phyloP scores from a whole-genome alignment of 208 protist genomes.

The Acanthamoeba polyphaga region DNA sequence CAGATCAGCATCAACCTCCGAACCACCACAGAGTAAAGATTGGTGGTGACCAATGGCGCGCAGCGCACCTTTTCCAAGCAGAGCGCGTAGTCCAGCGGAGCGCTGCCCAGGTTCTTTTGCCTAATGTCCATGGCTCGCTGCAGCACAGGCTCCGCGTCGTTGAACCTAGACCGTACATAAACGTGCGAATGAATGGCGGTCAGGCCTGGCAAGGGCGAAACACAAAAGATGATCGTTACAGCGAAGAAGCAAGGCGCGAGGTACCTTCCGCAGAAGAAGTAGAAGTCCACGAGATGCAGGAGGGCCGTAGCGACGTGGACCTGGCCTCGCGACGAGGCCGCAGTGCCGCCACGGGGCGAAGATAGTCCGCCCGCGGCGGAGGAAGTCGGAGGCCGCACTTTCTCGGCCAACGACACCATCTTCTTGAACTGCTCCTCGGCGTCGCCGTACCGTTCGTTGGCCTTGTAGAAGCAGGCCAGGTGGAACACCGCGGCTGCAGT shows the following conservation, averaged over 20 bases:
- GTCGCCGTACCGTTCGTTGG: constrained; percentile 43
- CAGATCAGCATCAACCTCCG: neutral
- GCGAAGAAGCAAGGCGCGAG: neutral
- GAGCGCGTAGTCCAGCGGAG: constrained; percentile 63
- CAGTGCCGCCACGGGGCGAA: neutral
- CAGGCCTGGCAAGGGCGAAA: too few relatives aligned
- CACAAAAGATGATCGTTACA: neutral
- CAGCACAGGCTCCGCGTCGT: constrained; percentile 57
- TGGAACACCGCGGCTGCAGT: constrained; percentile 41
- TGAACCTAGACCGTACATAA: neutral
- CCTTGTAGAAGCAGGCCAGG: constrained; percentile 47
- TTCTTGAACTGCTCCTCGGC: constrained; percentile 71
- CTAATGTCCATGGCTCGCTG: constrained; percentile 59
- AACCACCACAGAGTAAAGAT: neutral
- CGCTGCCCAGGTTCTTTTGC: constrained; percentile 36
- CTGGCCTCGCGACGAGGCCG: neutral
- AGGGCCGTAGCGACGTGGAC: constrained; percentile 52
- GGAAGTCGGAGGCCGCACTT: neutral
- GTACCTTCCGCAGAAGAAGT: constrained; percentile 62
- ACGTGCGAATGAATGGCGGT: neutral
- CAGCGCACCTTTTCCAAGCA: constrained; percentile 50
- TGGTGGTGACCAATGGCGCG: too few relatives aligned
- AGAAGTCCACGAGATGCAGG: constrained; percentile 42
- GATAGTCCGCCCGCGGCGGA: neutral
- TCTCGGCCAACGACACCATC: constrained; percentile 53